phyloP scores from a whole-genome alignment of 139 green algal species.

The Trebouxia sp. region DNA sequence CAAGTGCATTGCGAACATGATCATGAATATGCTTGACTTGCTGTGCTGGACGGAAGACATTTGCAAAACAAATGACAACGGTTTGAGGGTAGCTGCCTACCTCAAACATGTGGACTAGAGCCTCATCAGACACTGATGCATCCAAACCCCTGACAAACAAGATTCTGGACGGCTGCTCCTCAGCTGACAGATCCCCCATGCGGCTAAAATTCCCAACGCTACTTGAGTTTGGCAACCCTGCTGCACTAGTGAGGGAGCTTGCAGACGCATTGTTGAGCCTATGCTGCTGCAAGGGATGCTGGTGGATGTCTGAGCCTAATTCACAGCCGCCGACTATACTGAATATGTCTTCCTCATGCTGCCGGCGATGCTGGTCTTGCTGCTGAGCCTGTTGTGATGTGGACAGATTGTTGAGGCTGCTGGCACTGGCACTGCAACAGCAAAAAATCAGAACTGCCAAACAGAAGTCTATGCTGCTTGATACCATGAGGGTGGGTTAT shows the following conservation, averaged over 20 bases:
- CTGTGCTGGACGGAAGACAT: not conserved
- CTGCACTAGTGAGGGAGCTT: not conserved
- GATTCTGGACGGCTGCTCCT: slow-evolving; percentile 16
- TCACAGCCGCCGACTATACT: slow-evolving; percentile 13
- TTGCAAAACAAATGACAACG: not conserved
- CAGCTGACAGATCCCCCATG: slow-evolving; percentile 9
- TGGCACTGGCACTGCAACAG: slow-evolving; percentile 25
- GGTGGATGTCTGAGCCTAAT: not conserved
- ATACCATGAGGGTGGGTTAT: no score
- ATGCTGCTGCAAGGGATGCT: slow-evolving; percentile 12
- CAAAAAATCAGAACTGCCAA: not conserved
- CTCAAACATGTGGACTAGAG: slow-evolving; percentile 11
- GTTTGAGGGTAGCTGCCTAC: not conserved
- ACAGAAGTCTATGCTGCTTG: no score
- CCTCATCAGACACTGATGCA: slow-evolving; percentile 18
- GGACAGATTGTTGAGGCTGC: not conserved
- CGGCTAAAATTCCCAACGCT: not conserved
- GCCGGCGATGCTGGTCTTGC: not conserved
- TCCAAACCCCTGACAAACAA: slow-evolving; percentile 11
- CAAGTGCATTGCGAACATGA: no score
- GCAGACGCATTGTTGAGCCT: not conserved
- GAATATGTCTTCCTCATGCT: slow-evolving; percentile 22
- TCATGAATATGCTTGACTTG: slow-evolving; percentile 2
- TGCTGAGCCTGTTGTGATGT: not conserved
- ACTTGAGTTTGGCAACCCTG: not conserved